These are phyloP conservation scores for Ambrosiella cleistominuta DNA, from an alignment of 2,329 filamentous ascomycete species.

Conservation along the genomic window DNA sequence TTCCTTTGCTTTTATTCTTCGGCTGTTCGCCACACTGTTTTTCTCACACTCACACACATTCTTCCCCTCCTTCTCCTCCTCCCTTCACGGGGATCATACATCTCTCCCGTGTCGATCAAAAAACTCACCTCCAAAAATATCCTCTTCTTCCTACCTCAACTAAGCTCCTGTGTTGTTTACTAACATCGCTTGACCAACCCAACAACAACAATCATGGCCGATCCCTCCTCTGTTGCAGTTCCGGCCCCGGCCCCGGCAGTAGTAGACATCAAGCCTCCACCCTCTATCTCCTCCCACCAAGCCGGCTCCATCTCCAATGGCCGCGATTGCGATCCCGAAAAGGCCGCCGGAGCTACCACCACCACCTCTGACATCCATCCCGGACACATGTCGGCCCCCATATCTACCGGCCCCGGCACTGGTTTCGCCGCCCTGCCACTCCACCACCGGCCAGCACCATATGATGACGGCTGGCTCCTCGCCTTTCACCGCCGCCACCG, in stretches of 20 bases:
- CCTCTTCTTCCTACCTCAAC: too few species aligned
- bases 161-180: too few species aligned
- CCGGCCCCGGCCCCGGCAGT: not conserved
- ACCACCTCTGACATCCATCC: not conserved
- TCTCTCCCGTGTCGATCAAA: too few species aligned
- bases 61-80: too few species aligned
- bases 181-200: too few species aligned
- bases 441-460: slow-evolving; percentile 8
- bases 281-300: not conserved
- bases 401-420: too few species aligned
- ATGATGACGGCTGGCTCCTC: slow-evolving; percentile 19
- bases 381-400: not conserved
- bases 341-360: not conserved
- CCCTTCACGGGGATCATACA: too few species aligned
- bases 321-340: not conserved
- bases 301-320: not conserved
- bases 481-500: slow-evolving; percentile 26
- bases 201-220: not conserved
- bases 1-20: too few species aligned
- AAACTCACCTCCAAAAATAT: too few species aligned
- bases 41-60: too few species aligned
- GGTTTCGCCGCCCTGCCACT: too few species aligned
- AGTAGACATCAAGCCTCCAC: not conserved
- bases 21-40: too few species aligned
- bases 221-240: slow-evolving; percentile 2